A percentile compares a stretch with the other conserved stretches of the same genome.
Evolutionary conservation across 1,139 yeast genomes (phyloP).

Genomic region (Pichia sp.): DNA sequence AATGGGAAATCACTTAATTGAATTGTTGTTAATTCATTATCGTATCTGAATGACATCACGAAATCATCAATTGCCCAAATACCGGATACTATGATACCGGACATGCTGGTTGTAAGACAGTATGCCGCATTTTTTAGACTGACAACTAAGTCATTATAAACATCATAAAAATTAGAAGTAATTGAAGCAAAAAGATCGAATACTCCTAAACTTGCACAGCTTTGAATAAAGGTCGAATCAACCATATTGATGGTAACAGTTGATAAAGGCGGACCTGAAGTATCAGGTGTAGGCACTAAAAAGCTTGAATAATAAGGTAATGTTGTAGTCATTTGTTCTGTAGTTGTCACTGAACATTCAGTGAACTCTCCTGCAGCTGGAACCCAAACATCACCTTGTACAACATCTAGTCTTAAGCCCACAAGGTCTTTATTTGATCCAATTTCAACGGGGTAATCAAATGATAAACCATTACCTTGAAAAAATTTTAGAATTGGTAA

Average conservation of each 20-base stretch:
- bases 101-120: slow-evolving; percentile 9
- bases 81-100: slow-evolving; percentile 20
- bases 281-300: not conserved
- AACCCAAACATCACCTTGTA: slow-evolving; percentile 39
- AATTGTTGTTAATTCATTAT: not conserved
- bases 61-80: slow-evolving; percentile 22
- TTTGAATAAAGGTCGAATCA: not conserved
- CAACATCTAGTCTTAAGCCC: slow-evolving; percentile 34
- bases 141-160: not conserved
- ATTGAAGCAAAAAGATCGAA: slow-evolving; percentile 17
- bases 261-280: not conserved
- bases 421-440: slow-evolving; percentile 34
- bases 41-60: not conserved
- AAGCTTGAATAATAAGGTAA: not conserved
- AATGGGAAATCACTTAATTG: slow-evolving; percentile 26
- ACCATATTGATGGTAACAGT: slow-evolving; percentile 1
- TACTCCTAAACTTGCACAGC: slow-evolving; percentile 13
- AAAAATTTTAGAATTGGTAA: slow-evolving; percentile 12
- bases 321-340: slow-evolving; percentile 2
- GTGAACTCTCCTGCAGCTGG: slow-evolving; percentile 26
- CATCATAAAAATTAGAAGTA: slow-evolving; percentile 5
- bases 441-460: slow-evolving; percentile 31
- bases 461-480: slow-evolving; percentile 15
- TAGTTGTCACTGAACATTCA: slow-evolving; percentile 18
- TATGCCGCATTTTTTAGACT: slow-evolving; percentile 11